Evolutionary conservation across 208 protist species (phyloP).

Genomic region (Trypanosoma boissoni): DNA sequence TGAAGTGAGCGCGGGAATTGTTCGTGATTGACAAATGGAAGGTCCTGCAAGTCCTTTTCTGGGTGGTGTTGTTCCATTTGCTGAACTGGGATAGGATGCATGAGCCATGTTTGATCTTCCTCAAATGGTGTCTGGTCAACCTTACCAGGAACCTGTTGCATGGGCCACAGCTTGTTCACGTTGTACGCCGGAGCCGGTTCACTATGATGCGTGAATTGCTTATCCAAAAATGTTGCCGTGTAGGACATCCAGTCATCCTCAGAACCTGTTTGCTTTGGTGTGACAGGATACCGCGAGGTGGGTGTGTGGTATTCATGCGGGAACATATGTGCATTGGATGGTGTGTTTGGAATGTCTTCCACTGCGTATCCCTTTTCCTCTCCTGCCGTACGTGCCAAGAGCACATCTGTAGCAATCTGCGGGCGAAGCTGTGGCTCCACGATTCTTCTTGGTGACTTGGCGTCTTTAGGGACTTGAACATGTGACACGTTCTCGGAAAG

Average conservation of each 20-base stretch:
- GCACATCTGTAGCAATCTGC: constrained; percentile 54
- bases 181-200: constrained; percentile 73
- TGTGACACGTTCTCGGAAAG: constrained; percentile 11
- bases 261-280: constrained; percentile 34
- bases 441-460: constrained; percentile 45
- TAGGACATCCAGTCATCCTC: constrained; percentile 81
- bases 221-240: constrained; percentile 82
- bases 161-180: constrained; percentile 85
- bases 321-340: constrained; percentile 68
- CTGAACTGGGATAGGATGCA: constrained; percentile 84
- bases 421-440: constrained; percentile 72
- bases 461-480: constrained; percentile 46
- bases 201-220: constrained; percentile 52
- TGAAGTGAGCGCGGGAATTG: constrained; percentile 86
- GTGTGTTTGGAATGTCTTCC: constrained; percentile 44
- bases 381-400: constrained; percentile 53
- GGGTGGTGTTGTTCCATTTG: constrained; percentile 81
- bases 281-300: constrained; percentile 72
- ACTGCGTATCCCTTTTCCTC: constrained; percentile 41
- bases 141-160: constrained; percentile 86
- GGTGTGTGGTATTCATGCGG: constrained; percentile 86
- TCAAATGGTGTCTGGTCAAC: constrained; percentile 86
- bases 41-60: constrained; percentile 84
- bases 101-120: constrained; percentile 89
- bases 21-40: constrained; percentile 88